Evolutionary conservation across 306 rosid species (phyloP).

Genomic region (Betula pendula): DNA sequence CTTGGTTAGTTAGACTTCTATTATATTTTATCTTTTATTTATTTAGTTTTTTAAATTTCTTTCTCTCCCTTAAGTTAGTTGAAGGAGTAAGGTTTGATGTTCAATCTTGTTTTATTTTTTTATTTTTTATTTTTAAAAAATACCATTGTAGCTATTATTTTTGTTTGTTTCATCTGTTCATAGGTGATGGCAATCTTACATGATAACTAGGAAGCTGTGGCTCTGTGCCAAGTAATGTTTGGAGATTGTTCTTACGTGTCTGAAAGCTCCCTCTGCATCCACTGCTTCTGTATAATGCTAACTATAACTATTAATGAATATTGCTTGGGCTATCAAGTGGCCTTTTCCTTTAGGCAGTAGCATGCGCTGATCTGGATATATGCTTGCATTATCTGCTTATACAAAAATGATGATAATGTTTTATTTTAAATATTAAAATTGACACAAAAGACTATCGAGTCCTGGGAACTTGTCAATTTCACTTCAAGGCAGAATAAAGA

Average conservation of each 20-base stretch:
- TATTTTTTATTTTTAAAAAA: not conserved
- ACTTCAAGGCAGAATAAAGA: not conserved
- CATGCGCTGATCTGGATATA: not conserved
- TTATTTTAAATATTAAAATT: no score
- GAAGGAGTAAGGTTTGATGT: not conserved
- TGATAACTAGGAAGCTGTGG: not conserved
- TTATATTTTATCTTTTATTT: not conserved
- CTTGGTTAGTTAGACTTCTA: conserved; percentile 54
- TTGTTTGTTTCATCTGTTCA: not conserved
- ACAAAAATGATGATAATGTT: not conserved
- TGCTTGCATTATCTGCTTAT: not conserved
- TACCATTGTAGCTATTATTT: not conserved
- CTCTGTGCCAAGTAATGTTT: not conserved
- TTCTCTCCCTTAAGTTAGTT: not conserved
- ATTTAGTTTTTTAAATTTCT: not conserved
- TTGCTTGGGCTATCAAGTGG: not conserved
- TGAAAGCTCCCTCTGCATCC: not conserved
- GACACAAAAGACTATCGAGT: no score
- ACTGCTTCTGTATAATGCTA: not conserved
- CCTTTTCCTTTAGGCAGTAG: not conserved
- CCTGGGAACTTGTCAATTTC: not conserved
- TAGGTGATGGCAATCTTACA: not conserved
- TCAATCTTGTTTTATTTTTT: no score
- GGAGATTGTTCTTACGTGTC: not conserved
- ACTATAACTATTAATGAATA: not conserved